Base-by-base conservation (phyloP, 1,139 yeast species). In the Saccharomyces hybrid region DNA sequence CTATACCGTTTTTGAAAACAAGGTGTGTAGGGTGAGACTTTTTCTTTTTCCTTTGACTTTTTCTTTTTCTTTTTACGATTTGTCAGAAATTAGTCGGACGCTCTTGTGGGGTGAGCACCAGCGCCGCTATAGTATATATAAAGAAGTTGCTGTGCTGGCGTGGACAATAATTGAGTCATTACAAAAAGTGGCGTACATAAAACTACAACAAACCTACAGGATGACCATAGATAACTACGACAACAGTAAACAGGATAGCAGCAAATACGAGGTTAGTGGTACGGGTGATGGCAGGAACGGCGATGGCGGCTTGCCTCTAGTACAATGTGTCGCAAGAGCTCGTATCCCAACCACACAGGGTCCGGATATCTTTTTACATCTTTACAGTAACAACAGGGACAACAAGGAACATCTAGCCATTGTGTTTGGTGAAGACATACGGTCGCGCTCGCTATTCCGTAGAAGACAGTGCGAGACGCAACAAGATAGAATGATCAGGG, bases 361-460 rank as follows among this genome's bases (percentile, higher is more conserved):
- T 4, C 91, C 95, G 1, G 99, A 95, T 66, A 89, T 91, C 53
- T 95, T 90, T 63, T 75, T 95, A 55, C 99, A 95, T 72, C 72
- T 95, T 52, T 95, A 93, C 72, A 80, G 86, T 54, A 93, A 93
- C 68, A 83, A 89, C 66, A 74, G 85, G 55, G 99, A 95, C 72
- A 77, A 82, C 56, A 95, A 95, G 71, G 99, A 95, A 71, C 99
- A 95, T 72, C 75, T 95, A 64, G 99, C 99, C 8, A 93, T 95
- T 57, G 99, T 93, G 2, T 93, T 93, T 73, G 98, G 99, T 8
- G 96, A 89, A 66, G 87, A 87, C 62, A 84, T 95, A 52, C 78
- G 96, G 61, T 88, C 97, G 3, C 78, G 80, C 67, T 76, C 91
- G 1, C 75, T 95, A 54, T 93, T 82, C 71, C 79, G 75, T 47